These are phyloP conservation scores for Volutella citrinella DNA, from an alignment of 2,329 filamentous ascomycete genomes.

Conservation along the genomic window DNA sequence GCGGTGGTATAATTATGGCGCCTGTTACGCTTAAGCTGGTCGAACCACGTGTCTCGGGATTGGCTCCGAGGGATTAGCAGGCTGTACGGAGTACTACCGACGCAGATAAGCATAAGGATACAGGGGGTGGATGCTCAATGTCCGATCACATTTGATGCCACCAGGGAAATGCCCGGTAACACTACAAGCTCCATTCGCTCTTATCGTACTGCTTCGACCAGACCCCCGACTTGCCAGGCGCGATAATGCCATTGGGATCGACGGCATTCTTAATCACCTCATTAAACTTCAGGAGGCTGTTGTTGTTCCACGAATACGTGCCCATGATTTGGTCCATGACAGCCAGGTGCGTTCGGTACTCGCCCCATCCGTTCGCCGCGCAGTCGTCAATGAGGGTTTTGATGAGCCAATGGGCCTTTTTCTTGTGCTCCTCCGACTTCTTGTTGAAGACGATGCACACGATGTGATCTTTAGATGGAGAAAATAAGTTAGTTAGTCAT, in stretches of 20 bases:
- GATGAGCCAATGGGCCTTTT: neutral
- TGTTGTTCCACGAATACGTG: conserved; percentile 4
- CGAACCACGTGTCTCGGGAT: too few relatives aligned
- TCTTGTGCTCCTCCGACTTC: neutral
- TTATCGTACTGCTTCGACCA: too few relatives aligned
- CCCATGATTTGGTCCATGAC: conserved; percentile 9
- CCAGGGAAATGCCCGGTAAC: too few relatives aligned
- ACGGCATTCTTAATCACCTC: conserved; percentile 7
- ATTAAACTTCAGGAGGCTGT: conserved; percentile 4
- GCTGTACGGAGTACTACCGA: too few relatives aligned
- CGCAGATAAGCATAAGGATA: too few relatives aligned
- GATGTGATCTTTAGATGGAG: neutral
- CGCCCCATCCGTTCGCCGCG: conserved; percentile 5
- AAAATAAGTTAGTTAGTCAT: neutral
- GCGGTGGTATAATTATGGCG: too few relatives aligned
- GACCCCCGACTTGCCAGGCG: conserved; percentile 8
- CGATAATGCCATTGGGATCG: conserved; percentile 11
- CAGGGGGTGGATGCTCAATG: too few relatives aligned
- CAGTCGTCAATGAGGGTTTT: conserved; percentile 3
- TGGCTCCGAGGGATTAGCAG: too few relatives aligned
- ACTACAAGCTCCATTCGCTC: too few relatives aligned
- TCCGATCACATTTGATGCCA: too few relatives aligned
- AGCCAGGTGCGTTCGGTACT: conserved; percentile 9
- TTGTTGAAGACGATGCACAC: neutral
- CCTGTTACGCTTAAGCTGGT: too few relatives aligned